A percentile compares a stretch with the other conserved stretches of the same genome.
These are phyloP conservation scores for Oenanthe sinensis DNA, from an alignment of 129 eudicot species.

Conservation along the genomic window DNA sequence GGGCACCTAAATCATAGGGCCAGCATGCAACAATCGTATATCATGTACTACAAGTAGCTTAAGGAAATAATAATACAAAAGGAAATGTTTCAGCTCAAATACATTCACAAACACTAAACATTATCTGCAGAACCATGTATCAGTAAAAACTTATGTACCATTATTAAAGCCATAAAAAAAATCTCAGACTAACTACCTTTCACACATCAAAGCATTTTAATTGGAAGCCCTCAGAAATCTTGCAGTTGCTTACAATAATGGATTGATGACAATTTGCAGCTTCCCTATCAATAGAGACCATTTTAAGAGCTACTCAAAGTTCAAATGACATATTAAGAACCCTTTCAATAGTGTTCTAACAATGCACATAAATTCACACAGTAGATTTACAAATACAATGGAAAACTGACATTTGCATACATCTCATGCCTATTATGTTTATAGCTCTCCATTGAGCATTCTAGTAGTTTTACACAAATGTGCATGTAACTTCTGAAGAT, in stretches of 20 bases:
- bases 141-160: neutral
- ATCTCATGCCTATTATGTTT: neutral
- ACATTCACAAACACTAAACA: neutral
- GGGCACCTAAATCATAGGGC: too few relatives aligned
- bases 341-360: neutral
- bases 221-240: neutral
- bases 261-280: too few relatives aligned
- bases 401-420: slow-evolving; percentile 1
- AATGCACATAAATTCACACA: neutral
- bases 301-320: neutral
- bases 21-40: neutral
- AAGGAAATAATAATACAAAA: neutral
- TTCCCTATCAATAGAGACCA: neutral
- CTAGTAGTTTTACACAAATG: neutral
- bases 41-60: neutral
- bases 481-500: neutral
- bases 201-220: neutral
- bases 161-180: too few relatives aligned
- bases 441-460: neutral
- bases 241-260: neutral
- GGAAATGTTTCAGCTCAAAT: neutral
- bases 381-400: neutral
- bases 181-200: neutral
- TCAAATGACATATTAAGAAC: neutral
- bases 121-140: neutral